A percentile compares a stretch with the other conserved stretches of the same genome.
Conservation (phyloP, 805 yeast species). For the Kodamaea neixiangensis region DNA sequence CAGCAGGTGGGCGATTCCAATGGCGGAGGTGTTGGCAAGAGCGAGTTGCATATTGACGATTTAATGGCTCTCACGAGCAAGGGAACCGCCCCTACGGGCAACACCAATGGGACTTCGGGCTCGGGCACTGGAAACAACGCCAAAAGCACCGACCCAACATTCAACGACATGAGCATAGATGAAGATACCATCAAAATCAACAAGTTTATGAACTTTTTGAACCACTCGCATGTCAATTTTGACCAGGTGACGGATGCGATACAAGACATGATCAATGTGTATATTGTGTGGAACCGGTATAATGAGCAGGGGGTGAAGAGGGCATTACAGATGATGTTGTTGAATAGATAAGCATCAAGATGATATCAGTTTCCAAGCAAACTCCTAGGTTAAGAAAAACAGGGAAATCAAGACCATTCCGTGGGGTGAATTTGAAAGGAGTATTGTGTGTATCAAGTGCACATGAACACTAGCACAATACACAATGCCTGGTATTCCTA, state of each 20-base stretch:
- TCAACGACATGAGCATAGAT: conserved; percentile 31
- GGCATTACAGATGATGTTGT: conserved; percentile 45
- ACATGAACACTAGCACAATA: too few relatives aligned
- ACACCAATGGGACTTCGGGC: neutral
- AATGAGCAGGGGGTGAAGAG: conserved; percentile 64
- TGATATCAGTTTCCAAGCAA: too few relatives aligned
- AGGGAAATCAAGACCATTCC: too few relatives aligned
- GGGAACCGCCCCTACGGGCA: neutral
- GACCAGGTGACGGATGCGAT: conserved; percentile 78
- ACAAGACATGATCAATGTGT: conserved; percentile 79
- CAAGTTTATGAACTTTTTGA: conserved; percentile 64
- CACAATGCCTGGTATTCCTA: too few relatives aligned
- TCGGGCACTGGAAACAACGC: neutral
- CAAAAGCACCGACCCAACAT: conserved; percentile 13
- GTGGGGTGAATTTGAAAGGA: too few relatives aligned
- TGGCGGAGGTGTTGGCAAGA: conserved; percentile 9
- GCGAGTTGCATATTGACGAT: conserved; percentile 40
- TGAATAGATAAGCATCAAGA: conserved; percentile 23
- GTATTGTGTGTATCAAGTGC: too few relatives aligned
- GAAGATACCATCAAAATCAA: conserved; percentile 50
- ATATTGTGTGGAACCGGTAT: conserved; percentile 85
- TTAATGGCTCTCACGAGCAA: conserved; percentile 27
- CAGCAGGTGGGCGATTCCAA: conserved; percentile 11
- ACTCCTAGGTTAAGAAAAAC: too few relatives aligned
- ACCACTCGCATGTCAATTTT: conserved; percentile 73